Base-by-base conservation (phyloP, 2,329 filamentous ascomycete species). In the Byssothecium circinans region DNA sequence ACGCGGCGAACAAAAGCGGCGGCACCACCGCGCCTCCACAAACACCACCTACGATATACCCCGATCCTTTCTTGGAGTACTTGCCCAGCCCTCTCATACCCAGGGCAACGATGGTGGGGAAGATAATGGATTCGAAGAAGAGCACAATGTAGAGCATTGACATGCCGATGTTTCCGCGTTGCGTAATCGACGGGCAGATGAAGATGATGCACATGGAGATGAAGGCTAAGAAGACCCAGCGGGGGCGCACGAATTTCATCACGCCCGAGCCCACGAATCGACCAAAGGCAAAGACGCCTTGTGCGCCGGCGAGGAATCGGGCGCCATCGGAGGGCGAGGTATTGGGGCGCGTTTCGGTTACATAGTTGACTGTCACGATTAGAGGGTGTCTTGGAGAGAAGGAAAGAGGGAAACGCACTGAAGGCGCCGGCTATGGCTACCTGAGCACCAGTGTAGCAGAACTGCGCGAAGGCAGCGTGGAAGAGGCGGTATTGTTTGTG, bases 51-150 rank as follows among this genome's bases (percentile, higher is more conserved):
- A 90, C 80, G 54, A 95, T 84, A 67, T 82, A 87, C 1, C 87
- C 87, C 2, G 83, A 85, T 1, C 88, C 88, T 50, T 87, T 81
- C 75, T 91, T 91, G 29, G 85, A 88, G 72, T 92, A 85, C 15
- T 84, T 81, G 5, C 89, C 88, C 1, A 91, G 77, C 2, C 87
- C 87, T 18, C 89, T 82, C 49, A 95, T 84, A 2, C 87, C 88
- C 11, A 94, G 79, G 3, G 88, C 84, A 57, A 91, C 90, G 50
- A 94, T 85, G 1, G 91, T 84, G 0, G 91, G 90, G 77, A 89
- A 95, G 58, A 89, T 82, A 42, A 90, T 89, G 0, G 86, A 88
- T 68, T 92, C 89, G 62, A 88, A 89, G 69, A 95, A 89, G 56
- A 89, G 85, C 54, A 88, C 87, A 22, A 91, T 60, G 32, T 85